Base-by-base conservation (phyloP, 148 eudicot species). In the Amaranthus hypochondriacus region DNA sequence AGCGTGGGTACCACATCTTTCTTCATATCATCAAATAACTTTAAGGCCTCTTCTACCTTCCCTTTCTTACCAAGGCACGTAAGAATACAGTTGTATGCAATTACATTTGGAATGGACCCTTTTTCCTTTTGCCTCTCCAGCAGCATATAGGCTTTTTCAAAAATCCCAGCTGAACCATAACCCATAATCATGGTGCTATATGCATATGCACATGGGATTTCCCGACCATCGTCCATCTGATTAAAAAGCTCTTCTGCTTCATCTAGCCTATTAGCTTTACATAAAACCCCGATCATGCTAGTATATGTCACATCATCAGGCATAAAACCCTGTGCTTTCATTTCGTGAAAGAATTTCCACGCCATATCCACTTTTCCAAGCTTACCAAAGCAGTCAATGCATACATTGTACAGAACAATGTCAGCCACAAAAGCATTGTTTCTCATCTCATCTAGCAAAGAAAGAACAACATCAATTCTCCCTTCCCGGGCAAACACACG, bases 111-210 rank as follows among this genome's bases (percentile, higher is more conserved):
- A 59, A 95, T 90, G 46, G 90, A 90, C 51, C 97, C 97, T 80
- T 82, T 95, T 72, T 67, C 80, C 69, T 82, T 95, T 86, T 95
- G 98, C 72, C 88, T 89, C 73, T 95, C 97, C 3, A 95, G 92
- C 73, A 92, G 84, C 56, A 61, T 70, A 71, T 86, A 91, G 5
- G 97, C 97, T 80, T 95, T 90, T 58, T 86, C 84, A 69, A 95
- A 95, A 80, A 73, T 92, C 69, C 98, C 98, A 59, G 85, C 88
- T 10, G 87, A 84, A 57, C 97, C 98, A 76, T 92, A 95, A 47
- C 97, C 98, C 98, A 95, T 95, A 60, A 95, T 88, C 97, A 95
- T 88, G 44, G 98, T 95, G 84, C 80, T 92, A 85, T 95, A 95
- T 54, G 98, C 98, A 79, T 92, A 95, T 43, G 98, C 97, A 85